Evolutionary conservation across 225 moss, liverwort and hornwort genomes (phyloP).

Genomic region (Straminergon stramineum): DNA sequence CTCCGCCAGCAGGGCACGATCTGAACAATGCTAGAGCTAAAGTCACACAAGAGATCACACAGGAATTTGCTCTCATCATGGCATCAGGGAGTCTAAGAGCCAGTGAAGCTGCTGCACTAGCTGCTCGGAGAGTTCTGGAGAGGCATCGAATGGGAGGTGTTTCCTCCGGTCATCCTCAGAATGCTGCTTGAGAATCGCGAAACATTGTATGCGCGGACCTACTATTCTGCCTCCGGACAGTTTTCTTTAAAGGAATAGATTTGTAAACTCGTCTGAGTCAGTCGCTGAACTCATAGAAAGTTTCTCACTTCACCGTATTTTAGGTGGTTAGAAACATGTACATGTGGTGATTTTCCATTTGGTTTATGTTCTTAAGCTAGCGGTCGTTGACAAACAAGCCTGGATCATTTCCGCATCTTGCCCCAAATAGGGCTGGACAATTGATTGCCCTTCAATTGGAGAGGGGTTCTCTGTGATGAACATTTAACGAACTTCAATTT

Average conservation of each 20-base stretch:
- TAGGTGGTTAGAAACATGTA: conserved; percentile 1
- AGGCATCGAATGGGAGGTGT: conserved; percentile 55
- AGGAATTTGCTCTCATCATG: conserved; percentile 86
- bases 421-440: neutral
- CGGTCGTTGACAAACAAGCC: neutral
- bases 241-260: neutral
- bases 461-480: conserved; percentile 13
- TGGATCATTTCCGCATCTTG: neutral
- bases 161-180: conserved; percentile 28
- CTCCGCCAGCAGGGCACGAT: conserved; percentile 24
- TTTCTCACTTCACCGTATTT: neutral
- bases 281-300: neutral
- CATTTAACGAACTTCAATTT: neutral
- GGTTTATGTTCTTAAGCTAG: neutral
- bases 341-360: neutral
- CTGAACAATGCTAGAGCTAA: conserved; percentile 64
- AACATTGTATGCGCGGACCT: neutral
- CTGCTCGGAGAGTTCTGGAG: conserved; percentile 77
- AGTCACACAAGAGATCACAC: conserved; percentile 87
- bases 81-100: conserved; percentile 84
- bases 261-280: neutral
- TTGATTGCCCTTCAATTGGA: conserved; percentile 46
- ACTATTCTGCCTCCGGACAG: neutral
- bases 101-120: conserved; percentile 92
- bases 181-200: conserved; percentile 10